Evolutionary conservation across 1,139 yeast species (phyloP).

Genomic region (Diutina neorugosa): DNA sequence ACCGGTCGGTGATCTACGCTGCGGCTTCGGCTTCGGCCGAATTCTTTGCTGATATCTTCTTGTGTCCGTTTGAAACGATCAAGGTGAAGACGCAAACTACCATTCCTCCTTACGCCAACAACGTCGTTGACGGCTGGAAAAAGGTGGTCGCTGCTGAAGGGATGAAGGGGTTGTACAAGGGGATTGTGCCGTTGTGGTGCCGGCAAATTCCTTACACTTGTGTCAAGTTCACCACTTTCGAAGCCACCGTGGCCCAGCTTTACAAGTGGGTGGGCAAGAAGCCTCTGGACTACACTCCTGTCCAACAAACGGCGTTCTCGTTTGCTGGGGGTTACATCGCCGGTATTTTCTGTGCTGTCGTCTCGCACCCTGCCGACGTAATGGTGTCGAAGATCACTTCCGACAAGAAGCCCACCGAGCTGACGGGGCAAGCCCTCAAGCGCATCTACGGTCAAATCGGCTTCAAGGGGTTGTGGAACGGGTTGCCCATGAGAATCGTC

Average conservation of each 20-base stretch:
- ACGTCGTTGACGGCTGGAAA: constrained; percentile 53
- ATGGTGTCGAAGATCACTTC: constrained; percentile 88
- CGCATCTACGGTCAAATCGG: constrained; percentile 78
- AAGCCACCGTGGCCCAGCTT: constrained; percentile 69
- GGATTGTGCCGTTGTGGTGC: constrained; percentile 82
- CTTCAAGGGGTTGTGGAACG: constrained; percentile 86
- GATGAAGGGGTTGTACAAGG: constrained; percentile 65
- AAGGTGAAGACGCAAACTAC: constrained; percentile 90
- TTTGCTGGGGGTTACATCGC: constrained; percentile 93
- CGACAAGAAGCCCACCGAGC: constrained; percentile 57
- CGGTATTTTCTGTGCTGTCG: constrained; percentile 88
- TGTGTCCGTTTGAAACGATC: constrained; percentile 91
- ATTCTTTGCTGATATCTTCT: constrained; percentile 74
- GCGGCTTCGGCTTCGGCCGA: constrained; percentile 90
- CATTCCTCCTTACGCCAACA: constrained; percentile 64
- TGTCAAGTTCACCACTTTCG: constrained; percentile 92
- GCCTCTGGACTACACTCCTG: constrained; percentile 23
- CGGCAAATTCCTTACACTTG: constrained; percentile 95
- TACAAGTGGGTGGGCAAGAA: constrained; percentile 41
- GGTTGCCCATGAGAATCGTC: constrained; percentile 83
- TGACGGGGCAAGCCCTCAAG: constrained; percentile 50
- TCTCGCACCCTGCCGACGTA: constrained; percentile 95
- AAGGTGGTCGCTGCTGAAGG: constrained; percentile 62
- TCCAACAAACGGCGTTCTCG: constrained; percentile 85
- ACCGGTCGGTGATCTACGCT: constrained; percentile 63